These are phyloP conservation scores for Botrytis fabae DNA, from an alignment of 2,329 filamentous ascomycete genomes.

Conservation along the genomic window DNA sequence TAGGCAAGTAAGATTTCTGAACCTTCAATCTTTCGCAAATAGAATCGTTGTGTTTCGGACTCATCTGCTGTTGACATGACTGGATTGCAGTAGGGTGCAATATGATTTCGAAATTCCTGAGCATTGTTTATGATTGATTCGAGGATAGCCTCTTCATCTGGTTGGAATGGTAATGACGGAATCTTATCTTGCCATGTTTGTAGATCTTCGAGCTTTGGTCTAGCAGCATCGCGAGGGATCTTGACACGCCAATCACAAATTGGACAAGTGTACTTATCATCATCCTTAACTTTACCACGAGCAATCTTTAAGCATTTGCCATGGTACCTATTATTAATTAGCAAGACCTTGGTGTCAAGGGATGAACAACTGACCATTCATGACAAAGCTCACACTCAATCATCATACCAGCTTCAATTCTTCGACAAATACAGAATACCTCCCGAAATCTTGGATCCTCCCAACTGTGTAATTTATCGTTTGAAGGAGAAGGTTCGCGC, in stretches of 20 bases:
- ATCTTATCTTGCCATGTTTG: slow-evolving; percentile 84
- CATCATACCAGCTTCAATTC: slow-evolving; percentile 96
- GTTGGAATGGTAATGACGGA: slow-evolving; percentile 79
- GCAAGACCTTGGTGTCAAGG: neutral
- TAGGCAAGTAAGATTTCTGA: slow-evolving; percentile 88
- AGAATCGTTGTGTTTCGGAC: slow-evolving; percentile 87
- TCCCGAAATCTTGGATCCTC: slow-evolving; percentile 67
- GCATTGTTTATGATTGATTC: slow-evolving; percentile 85
- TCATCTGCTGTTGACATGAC: slow-evolving; percentile 81
- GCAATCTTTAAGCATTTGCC: slow-evolving; percentile 98
- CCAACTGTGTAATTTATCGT: slow-evolving; percentile 55
- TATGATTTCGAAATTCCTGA: slow-evolving; percentile 78
- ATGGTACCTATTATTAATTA: slow-evolving; percentile 69
- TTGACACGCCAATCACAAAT: slow-evolving; percentile 97
- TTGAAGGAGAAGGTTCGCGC: slow-evolving; percentile 67
- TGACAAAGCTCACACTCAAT: slow-evolving; percentile 98
- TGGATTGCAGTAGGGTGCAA: slow-evolving; percentile 78
- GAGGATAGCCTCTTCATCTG: slow-evolving; percentile 87
- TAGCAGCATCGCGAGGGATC: slow-evolving; percentile 92
- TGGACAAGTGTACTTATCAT: slow-evolving; percentile 96
- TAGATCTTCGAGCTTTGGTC: slow-evolving; percentile 91
- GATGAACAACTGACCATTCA: slow-evolving; percentile 70
- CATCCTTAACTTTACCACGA: slow-evolving; percentile 94
- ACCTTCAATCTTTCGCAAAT: slow-evolving; percentile 93
- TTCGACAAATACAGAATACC: slow-evolving; percentile 96